Evolutionary conservation across 1,284 basidiomycete species (phyloP), one percentile per base, ranked within the genome.

Genomic region (Neonothopanus nambi): DNA sequence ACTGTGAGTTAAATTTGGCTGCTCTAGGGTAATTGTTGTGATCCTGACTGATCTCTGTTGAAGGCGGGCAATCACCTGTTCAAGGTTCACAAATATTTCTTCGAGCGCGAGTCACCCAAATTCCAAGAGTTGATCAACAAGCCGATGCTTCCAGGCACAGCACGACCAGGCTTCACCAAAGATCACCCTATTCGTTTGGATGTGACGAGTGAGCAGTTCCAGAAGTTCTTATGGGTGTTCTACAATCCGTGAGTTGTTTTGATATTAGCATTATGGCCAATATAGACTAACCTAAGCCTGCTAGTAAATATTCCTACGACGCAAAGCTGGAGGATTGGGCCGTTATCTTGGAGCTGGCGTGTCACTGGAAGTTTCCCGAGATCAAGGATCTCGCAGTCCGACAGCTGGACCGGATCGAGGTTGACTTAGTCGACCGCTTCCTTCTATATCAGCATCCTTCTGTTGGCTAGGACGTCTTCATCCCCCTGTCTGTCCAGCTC

Each of bases 191-290:
- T 78, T 46, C 45, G 35, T 7, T 23, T 54, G n/a, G 61, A 80
- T 24, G 67, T 76, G 12, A 65, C 66, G 3, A 70, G 74, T 2
- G 69, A 75, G 17, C 79, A 82, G 20, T 82, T 86, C 52, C 73
- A 75, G 15, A 70, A 72, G 2, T 75, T 87, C 37, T 70, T 85
- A 2, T 83, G 82, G 75, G 75, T 85, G 0, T 85, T 85, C 57
- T 85, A 85, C 59, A 85, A 86, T 56, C 77, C 81, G 84, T 86
- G 59, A 59, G 82, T 69, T 57, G 20, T n/a, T 40, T 23, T 33
- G 30, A 9, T 24, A 15, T 8, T 7, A 30, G n/a, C 36, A n/a
- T 35, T 50, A n/a, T n/a, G n/a, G 20, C 12, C 8, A 33, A n/a
- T 21, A 40, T 18, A 37, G 23, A 18, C 24, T 48, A 13, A 51